phyloP scores from a whole-genome alignment of 2,329 filamentous ascomycete species.

The Fonsecaea monophora region DNA sequence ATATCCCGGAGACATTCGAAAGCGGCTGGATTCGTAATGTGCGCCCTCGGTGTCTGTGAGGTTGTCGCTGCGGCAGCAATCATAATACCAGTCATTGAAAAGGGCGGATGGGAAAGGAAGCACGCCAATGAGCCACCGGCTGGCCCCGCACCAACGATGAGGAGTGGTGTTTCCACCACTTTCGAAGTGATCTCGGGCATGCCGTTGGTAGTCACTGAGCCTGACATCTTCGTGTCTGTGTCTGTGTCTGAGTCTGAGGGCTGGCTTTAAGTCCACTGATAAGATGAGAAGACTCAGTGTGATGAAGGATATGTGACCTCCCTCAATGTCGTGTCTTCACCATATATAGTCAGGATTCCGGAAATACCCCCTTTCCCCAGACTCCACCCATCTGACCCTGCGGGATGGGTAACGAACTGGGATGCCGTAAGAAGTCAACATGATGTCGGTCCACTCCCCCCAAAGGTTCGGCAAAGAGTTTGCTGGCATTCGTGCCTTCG shows the following conservation, averaged over 20 bases:
- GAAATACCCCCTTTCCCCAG: conserved; percentile 35
- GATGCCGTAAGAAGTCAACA: conserved; percentile 9
- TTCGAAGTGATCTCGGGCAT: conserved; percentile 19
- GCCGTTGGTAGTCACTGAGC: conserved; percentile 25
- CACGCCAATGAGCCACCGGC: conserved; percentile 55
- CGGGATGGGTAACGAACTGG: conserved; percentile 15
- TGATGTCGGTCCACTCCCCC: background rate
- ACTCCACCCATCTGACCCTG: conserved; percentile 13
- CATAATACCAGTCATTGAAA: conserved; percentile 39
- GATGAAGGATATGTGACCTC: background rate
- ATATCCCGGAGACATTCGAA: conserved; percentile 54
- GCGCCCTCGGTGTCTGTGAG: conserved; percentile 39
- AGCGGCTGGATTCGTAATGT: conserved; percentile 40
- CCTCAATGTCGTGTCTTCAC: background rate
- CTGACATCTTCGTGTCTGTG: conserved; percentile 18
- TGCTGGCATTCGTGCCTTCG: background rate
- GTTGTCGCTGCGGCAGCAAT: conserved; percentile 38
- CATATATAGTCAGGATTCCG: conserved; percentile 12
- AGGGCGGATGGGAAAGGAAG: conserved; percentile 34
- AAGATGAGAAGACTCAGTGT: background rate
- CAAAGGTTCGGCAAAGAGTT: background rate
- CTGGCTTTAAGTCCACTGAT: background rate
- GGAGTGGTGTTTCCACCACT: conserved; percentile 33
- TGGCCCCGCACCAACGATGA: conserved; percentile 57
- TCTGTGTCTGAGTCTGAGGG: background rate